phyloP scores from a whole-genome alignment of 345 rosid genomes.

The Geranium brycei region DNA sequence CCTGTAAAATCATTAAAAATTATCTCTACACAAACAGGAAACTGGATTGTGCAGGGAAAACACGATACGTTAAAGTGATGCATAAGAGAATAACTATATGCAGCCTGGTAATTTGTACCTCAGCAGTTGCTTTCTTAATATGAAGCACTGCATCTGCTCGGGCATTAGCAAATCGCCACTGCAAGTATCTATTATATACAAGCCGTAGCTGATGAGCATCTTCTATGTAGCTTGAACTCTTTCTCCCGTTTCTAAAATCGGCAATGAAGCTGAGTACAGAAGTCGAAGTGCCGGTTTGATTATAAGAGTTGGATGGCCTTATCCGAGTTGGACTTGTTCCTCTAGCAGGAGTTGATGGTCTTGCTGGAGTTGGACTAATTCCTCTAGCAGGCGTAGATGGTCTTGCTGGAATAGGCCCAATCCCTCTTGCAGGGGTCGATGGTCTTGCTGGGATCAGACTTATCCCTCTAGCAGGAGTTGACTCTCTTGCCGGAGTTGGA shows the following conservation, averaged over 20 bases:
- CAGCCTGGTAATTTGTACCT: constrained; percentile 32
- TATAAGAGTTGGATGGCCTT: constrained; percentile 41
- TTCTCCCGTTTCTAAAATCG: constrained; percentile 72
- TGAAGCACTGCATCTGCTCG: constrained; percentile 54
- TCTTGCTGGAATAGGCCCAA: constrained; percentile 7
- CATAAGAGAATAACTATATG: neutral
- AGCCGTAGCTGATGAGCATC: constrained; percentile 86
- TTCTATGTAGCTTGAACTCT: constrained; percentile 48
- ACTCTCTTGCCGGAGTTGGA: constrained; percentile 2
- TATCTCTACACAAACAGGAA: too few species aligned
- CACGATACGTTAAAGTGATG: too few species aligned
- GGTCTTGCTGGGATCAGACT: constrained; percentile 60
- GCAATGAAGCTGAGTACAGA: constrained; percentile 85
- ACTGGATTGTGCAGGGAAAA: too few species aligned
- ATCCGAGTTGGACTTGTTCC: constrained; percentile 70
- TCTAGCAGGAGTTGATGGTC: constrained; percentile 69
- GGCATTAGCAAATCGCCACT: constrained; percentile 89
- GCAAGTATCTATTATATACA: constrained; percentile 69
- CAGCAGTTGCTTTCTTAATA: constrained; percentile 53
- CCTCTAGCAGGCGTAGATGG: neutral
- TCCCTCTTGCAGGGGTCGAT: constrained; percentile 29
- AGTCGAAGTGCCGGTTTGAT: constrained; percentile 43
- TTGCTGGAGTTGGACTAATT: constrained; percentile 37
- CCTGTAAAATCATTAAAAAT: too few species aligned
- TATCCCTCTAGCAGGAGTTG: constrained; percentile 32